Percentiles rank a stretch among this genome's conserved stretches.
phyloP scores from a whole-genome alignment of 2,329 filamentous ascomycete species.

The Clarireedia hainanense region DNA sequence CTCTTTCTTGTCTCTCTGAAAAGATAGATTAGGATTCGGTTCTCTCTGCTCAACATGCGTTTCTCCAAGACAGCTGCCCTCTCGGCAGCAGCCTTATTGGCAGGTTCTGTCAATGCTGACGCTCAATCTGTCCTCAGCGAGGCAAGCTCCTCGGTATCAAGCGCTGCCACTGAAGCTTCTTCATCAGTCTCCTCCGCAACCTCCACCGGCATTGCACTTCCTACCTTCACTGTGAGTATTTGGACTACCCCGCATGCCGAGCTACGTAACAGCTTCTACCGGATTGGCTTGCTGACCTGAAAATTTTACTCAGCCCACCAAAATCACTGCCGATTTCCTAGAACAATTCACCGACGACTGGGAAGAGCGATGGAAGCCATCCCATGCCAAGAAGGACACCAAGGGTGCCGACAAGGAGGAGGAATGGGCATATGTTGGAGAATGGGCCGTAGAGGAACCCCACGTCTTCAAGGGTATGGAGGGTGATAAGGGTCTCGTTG shows the following conservation, averaged over 20 bases:
- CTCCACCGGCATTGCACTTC: slow-evolving; percentile 55
- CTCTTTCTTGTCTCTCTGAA: slow-evolving; percentile 14
- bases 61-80: slow-evolving; percentile 72
- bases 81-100: slow-evolving; percentile 65
- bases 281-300: neutral
- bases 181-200: slow-evolving; percentile 37
- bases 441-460: slow-evolving; percentile 96
- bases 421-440: slow-evolving; percentile 95
- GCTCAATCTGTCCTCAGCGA: slow-evolving; percentile 48
- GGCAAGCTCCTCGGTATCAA: slow-evolving; percentile 33
- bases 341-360: slow-evolving; percentile 98
- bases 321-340: slow-evolving; percentile 85
- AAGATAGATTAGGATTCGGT: slow-evolving; percentile 16
- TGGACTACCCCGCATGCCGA: slow-evolving; percentile 17
- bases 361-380: slow-evolving; percentile 89
- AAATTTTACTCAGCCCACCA: slow-evolving; percentile 58
- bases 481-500: slow-evolving; percentile 91
- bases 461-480: slow-evolving; percentile 82
- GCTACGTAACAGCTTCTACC: neutral
- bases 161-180: slow-evolving; percentile 31
- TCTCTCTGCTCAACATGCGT: slow-evolving; percentile 52
- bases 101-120: slow-evolving; percentile 61
- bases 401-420: slow-evolving; percentile 61
- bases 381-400: slow-evolving; percentile 89
- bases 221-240: slow-evolving; percentile 75